A percentile compares a stretch with the other conserved stretches of the same genome.
Evolutionary conservation across 225 moss, liverwort and hornwort genomes (phyloP).

Genomic region (Polytrichum commune): DNA sequence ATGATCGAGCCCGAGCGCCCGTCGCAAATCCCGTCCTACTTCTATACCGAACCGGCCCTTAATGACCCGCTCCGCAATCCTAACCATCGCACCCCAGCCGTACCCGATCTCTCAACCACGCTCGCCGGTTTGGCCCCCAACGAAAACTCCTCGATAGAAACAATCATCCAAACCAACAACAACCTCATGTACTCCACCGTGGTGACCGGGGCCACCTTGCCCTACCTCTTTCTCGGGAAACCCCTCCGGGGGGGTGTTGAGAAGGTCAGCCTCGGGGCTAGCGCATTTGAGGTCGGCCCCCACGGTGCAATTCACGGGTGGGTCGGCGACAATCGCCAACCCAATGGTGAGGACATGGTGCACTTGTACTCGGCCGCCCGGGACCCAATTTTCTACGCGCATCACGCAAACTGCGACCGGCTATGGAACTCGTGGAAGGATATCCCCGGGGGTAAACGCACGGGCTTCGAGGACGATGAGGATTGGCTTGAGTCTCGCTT

Average conservation of each 20-base stretch:
- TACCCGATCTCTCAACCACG: slow-evolving; percentile 19
- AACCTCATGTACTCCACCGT: slow-evolving; percentile 30
- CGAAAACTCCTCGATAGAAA: slow-evolving; percentile 13
- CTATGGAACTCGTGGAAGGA: slow-evolving; percentile 34
- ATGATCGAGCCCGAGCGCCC: slow-evolving; percentile 16
- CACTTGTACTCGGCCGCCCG: slow-evolving; percentile 36
- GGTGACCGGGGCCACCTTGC: slow-evolving; percentile 27
- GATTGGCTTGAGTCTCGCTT: slow-evolving; percentile 40
- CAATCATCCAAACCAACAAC: slow-evolving; percentile 25
- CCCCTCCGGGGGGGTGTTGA: slow-evolving; percentile 16
- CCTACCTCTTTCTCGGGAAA: slow-evolving; percentile 32
- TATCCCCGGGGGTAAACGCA: slow-evolving; percentile 21
- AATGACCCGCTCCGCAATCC: slow-evolving; percentile 27
- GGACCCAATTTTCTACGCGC: slow-evolving; percentile 39
- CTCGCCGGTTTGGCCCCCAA: slow-evolving; percentile 15
- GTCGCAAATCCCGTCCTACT: slow-evolving; percentile 21
- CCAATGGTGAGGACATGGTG: slow-evolving; percentile 31
- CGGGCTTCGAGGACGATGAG: slow-evolving; percentile 13
- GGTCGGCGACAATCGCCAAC: slow-evolving; percentile 22
- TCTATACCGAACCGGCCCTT: slow-evolving; percentile 22
- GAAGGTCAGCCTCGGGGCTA: slow-evolving; percentile 9
- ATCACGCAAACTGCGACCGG: slow-evolving; percentile 50
- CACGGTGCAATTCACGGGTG: slow-evolving; percentile 36
- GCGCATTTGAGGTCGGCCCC: slow-evolving; percentile 32
- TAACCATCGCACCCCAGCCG: slow-evolving; percentile 19